Conservation (phyloP, 2,329 filamentous ascomycete species). For the Pseudopithomyces maydicus region DNA sequence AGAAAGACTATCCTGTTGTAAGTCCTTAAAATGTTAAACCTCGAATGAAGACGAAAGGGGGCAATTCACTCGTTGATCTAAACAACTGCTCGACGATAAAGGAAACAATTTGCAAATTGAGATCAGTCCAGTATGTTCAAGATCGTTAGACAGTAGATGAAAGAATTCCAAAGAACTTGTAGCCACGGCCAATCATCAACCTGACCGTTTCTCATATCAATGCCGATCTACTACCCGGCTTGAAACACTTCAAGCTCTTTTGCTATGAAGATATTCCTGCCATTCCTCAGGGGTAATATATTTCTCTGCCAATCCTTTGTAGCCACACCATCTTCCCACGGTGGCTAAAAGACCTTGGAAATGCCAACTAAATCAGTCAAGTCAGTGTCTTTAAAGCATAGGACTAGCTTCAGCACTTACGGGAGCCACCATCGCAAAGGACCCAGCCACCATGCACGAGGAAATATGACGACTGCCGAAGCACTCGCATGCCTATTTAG, state of each 20-base stretch:
- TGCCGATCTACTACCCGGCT: no score
- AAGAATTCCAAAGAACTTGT: no score
- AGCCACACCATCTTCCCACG: slow-evolving; percentile 14
- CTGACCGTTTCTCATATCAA: no score
- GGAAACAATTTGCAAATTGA: no score
- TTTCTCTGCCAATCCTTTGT: slow-evolving; percentile 18
- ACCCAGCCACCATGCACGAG: slow-evolving; percentile 19
- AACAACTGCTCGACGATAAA: no score
- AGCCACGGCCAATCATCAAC: no score
- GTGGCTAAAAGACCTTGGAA: slow-evolving; percentile 16
- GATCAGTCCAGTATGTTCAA: no score
- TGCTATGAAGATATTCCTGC: slow-evolving; percentile 12
- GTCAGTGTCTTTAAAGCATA: not conserved
- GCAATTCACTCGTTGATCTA: no score
- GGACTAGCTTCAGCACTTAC: not conserved
- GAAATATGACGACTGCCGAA: slow-evolving; percentile 20
- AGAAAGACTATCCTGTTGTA: no score
- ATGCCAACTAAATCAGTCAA: not conserved
- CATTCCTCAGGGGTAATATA: slow-evolving; percentile 38
- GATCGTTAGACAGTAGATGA: no score
- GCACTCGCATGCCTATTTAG: slow-evolving; percentile 18
- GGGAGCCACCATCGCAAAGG: slow-evolving; percentile 26
- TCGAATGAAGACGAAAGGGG: no score
- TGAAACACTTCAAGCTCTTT: not conserved
- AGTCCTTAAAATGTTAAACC: no score